Evolutionary conservation across 1,139 yeast genomes (phyloP), one percentile per base, ranked within the genome.

Genomic region (Debaryomyces sp.): DNA sequence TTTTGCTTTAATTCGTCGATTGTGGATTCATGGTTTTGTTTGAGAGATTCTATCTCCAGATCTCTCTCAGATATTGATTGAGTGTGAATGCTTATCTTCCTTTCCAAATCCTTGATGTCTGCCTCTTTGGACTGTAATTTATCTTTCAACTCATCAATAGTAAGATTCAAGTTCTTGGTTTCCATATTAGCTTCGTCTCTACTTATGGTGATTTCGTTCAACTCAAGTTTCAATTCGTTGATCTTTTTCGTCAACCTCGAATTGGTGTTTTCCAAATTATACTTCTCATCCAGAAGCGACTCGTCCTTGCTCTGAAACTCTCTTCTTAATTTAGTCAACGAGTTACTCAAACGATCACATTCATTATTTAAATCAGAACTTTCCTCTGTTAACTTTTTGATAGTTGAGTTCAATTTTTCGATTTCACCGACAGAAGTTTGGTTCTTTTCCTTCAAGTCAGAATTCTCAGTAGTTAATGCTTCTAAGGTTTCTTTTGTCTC

Each of bases 281-380:
- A 82, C 52, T 75, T 74, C 45, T 82, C 87, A 50, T 73, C 77
- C 48, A 67, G 73, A 60, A 77, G 68, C 18, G 62, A 57, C 7
- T 69, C 74, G 44, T 77, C 74, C 34, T 73, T 72, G 5, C 64
- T 53, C 47, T 80, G 82, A 39, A 60, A 64, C 51, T 80, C 83
- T 23, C 75, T 66, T 46, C 87, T 73, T 23, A 80, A 54, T 7
- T 61, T 58, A 2, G 79, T 69, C 44, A 84, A 68, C 29, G 84
- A 81, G 39, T 65, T 70, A 18, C 85, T 78, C 41, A 88, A 65
- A 43, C 80, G 70, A 52, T 87, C 92, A 59, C 89, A 82, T 61
- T 89, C 96, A 35, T 71, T 71, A 55, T 85, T 87, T 50, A 88
- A 67, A 41, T 77, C 79, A 1, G 70, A 66, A 29, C 81, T 73